phyloP scores from a whole-genome alignment of 2,329 filamentous ascomycete genomes.

The Clathrospora elynae region DNA sequence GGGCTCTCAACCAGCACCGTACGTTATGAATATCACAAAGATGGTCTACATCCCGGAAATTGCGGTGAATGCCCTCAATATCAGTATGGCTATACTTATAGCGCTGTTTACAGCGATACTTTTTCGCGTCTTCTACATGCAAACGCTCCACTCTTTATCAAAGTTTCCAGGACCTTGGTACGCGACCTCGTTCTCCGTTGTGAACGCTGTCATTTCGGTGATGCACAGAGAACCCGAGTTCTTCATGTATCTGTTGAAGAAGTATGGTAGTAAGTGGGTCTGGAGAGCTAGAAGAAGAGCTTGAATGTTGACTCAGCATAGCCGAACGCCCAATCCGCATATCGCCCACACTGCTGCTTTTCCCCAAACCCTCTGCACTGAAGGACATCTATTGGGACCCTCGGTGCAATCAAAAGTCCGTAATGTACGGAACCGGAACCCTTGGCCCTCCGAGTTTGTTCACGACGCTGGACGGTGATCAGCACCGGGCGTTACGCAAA shows the following conservation, averaged over 20 bases:
- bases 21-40: too few relatives aligned
- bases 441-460: constrained; percentile 48
- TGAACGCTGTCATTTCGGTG: constrained; percentile 35
- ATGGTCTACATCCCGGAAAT: neutral
- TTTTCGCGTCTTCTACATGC: constrained; percentile 42
- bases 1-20: too few relatives aligned
- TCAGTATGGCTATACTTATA: constrained; percentile 6
- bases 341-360: constrained; percentile 47
- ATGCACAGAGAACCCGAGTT: constrained; percentile 36
- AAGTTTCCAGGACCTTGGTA: constrained; percentile 53
- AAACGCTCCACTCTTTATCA: constrained; percentile 51
- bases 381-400: constrained; percentile 51
- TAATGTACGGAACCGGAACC: constrained; percentile 45
- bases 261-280: constrained; percentile 37
- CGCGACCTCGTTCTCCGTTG: constrained; percentile 43
- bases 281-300: too few relatives aligned
- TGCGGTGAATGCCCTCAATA: constrained; percentile 3
- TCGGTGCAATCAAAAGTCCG: constrained; percentile 44
- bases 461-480: constrained; percentile 40
- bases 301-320: constrained; percentile 14
- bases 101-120: constrained; percentile 14
- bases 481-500: constrained; percentile 45
- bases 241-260: constrained; percentile 34
- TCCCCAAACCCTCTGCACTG: constrained; percentile 43
- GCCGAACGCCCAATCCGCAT: constrained; percentile 47